Base-by-base conservation (phyloP, 2,329 filamentous ascomycete genomes). In the Blumeriella jaapii region DNA sequence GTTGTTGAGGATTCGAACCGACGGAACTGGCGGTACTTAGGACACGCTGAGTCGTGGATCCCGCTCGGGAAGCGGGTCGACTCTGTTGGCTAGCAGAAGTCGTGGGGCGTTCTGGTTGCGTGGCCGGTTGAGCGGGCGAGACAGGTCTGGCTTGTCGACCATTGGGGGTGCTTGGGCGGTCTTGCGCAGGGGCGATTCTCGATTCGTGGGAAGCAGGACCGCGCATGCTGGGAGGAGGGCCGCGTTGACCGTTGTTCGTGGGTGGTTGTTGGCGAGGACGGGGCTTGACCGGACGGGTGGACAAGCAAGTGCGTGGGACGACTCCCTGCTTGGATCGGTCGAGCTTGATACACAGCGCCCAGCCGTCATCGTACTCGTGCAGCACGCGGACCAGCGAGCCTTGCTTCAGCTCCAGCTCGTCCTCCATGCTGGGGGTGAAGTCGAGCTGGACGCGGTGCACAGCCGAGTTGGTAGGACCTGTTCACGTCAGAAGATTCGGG, bases 331-430 rank as follows among this genome's bases (percentile, higher is more conserved):
- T 71, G 41, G 85, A 87, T 45, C 86, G 81, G 59, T 96, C 87
- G 51, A 96, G 78, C 46, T 80, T 81, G 49, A 86, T 82, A 60
- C 86, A 95, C 36, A 96, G 82, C 54, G 87, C 84, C 91, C 91
- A 98, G 52, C 91, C 91, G 61, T 98, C 91, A 55, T 98, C 91
- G 53, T 96, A 98, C 61, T 94, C 87, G 55, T 96, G 89, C 34
- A 96, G 67, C 45, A 98, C 66, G 45, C 89, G 74, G 32, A 96
- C 84, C 31, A 98, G 68, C 44, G 93, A 78, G 34, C 91, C 91
- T 39, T 79, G 74, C 44, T 67, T 71, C 28, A 98, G 69, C 44
- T 76, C 82, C 53, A 98, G 67, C 61, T 98, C 91, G 55, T 98
- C 91, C 5, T 85, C 81, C 69, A 96, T 79, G 3, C 82, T 89